Evolutionary conservation across 2,329 filamentous ascomycete genomes (phyloP).

Genomic region (Monosporascus sp.): DNA sequence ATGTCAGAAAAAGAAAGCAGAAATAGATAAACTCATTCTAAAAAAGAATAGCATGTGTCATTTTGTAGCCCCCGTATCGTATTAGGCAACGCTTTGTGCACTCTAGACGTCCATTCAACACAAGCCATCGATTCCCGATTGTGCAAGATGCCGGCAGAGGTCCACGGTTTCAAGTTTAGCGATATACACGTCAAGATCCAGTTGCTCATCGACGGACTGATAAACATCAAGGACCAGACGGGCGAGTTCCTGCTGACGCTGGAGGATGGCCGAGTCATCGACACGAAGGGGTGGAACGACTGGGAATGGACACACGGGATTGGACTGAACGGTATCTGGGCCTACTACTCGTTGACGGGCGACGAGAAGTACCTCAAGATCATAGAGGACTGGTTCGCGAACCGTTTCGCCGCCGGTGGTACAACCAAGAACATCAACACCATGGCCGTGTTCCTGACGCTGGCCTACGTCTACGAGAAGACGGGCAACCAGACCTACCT

Average conservation of each 20-base stretch:
- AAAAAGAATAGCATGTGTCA: too few species aligned
- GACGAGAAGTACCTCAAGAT: constrained; percentile 54
- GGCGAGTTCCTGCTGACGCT: constrained; percentile 69
- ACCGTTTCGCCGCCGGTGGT: constrained; percentile 61
- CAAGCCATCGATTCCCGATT: too few species aligned
- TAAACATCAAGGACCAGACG: constrained; percentile 72
- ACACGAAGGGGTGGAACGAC: constrained; percentile 78
- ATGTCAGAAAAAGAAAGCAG: too few species aligned
- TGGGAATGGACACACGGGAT: constrained; percentile 84
- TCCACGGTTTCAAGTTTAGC: constrained; percentile 40
- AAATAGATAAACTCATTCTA: too few species aligned
- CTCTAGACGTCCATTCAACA: too few species aligned
- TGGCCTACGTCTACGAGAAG: constrained; percentile 74
- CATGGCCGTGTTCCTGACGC: constrained; percentile 71
- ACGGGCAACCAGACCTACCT: constrained; percentile 63
- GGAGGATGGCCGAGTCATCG: constrained; percentile 68
- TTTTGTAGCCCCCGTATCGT: too few species aligned
- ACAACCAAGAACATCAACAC: constrained; percentile 86
- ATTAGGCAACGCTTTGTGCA: too few species aligned
- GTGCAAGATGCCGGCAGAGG: constrained; percentile 33
- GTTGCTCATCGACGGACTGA: constrained; percentile 65
- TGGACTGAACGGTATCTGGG: constrained; percentile 75
- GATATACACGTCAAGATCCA: constrained; percentile 53
- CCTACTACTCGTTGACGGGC: constrained; percentile 71
- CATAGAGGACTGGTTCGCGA: constrained; percentile 69